Evolutionary conservation across 2,329 filamentous ascomycete genomes (phyloP).

Genomic region (Aspergillus ochraceus): DNA sequence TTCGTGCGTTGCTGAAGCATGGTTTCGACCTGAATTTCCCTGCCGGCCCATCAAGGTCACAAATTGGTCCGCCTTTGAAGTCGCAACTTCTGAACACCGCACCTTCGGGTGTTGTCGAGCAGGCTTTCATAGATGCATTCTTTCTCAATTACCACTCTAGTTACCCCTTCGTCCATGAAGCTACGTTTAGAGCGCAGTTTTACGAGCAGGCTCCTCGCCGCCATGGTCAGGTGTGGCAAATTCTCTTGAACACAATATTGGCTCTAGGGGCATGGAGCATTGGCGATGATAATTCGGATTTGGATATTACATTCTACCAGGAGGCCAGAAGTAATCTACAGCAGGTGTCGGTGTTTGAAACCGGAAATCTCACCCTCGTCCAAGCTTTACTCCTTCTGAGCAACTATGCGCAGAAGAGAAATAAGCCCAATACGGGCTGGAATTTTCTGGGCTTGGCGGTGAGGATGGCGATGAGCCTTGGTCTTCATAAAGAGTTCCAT

Average conservation of each 20-base stretch:
- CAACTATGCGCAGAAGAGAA: constrained; percentile 52
- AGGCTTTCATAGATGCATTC: constrained; percentile 47
- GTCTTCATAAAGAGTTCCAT: constrained; percentile 53
- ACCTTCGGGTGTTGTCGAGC: constrained; percentile 39
- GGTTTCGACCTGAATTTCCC: constrained; percentile 42
- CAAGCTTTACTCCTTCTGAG: constrained; percentile 50
- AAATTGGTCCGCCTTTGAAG: constrained; percentile 30
- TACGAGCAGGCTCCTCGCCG: constrained; percentile 45
- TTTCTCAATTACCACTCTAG: constrained; percentile 49
- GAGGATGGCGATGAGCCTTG: constrained; percentile 51
- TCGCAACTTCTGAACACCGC: constrained; percentile 39
- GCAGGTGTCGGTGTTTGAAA: constrained; percentile 48
- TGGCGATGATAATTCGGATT: constrained; percentile 40
- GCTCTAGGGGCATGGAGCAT: constrained; percentile 49
- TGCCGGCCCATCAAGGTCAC: constrained; percentile 26
- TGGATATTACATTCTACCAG: constrained; percentile 49
- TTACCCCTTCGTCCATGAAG: constrained; percentile 51
- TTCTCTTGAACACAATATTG: constrained; percentile 47
- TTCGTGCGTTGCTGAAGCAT: constrained; percentile 40
- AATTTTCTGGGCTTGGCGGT: constrained; percentile 52
- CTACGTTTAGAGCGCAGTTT: constrained; percentile 50
- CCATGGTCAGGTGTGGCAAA: constrained; percentile 45
- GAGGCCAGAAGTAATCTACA: constrained; percentile 49
- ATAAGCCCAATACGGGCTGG: constrained; percentile 53
- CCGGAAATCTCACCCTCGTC: constrained; percentile 51